These are phyloP conservation scores for Gomphus bonarii DNA, from an alignment of 1,284 basidiomycete species.

Conservation along the genomic window DNA sequence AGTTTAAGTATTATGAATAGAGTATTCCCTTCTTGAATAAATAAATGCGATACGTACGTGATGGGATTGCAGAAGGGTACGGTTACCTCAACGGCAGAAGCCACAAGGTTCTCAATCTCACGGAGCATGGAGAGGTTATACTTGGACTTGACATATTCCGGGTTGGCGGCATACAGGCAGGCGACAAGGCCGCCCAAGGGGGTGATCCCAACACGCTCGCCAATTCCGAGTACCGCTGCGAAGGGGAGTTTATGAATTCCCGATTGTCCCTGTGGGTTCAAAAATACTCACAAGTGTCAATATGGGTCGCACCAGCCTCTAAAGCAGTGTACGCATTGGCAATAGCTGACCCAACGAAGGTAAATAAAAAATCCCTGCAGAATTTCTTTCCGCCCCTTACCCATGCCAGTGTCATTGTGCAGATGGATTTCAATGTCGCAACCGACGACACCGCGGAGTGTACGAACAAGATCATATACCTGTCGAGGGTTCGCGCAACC, in stretches of 20 bases:
- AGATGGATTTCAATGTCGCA: slow-evolving; percentile 99
- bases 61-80: slow-evolving; percentile 96
- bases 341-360: slow-evolving; percentile 51
- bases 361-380: background rate
- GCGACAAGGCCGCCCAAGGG: slow-evolving; percentile 96
- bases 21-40: background rate
- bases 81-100: slow-evolving; percentile 96
- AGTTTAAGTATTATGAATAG: background rate
- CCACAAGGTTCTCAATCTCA: slow-evolving; percentile 98
- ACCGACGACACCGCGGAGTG: slow-evolving; percentile 87
- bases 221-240: slow-evolving; percentile 84
- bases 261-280: background rate
- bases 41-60: slow-evolving; percentile 42
- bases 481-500: slow-evolving; percentile 98
- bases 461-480: slow-evolving; percentile 97
- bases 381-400: slow-evolving; percentile 25
- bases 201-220: slow-evolving; percentile 98
- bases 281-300: slow-evolving; percentile 76
- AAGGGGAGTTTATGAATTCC: slow-evolving; percentile 8
- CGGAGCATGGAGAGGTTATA: slow-evolving; percentile 97
- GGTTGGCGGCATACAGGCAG: slow-evolving; percentile 92
- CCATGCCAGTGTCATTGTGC: slow-evolving; percentile 97
- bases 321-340: slow-evolving; percentile 98
- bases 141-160: slow-evolving; percentile 99
- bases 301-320: slow-evolving; percentile 98